Evolutionary conservation across 495 filamentous ascomycete genomes (phyloP), one percentile per base, ranked within the genome.

Genomic region (Immersiella caudata): DNA sequence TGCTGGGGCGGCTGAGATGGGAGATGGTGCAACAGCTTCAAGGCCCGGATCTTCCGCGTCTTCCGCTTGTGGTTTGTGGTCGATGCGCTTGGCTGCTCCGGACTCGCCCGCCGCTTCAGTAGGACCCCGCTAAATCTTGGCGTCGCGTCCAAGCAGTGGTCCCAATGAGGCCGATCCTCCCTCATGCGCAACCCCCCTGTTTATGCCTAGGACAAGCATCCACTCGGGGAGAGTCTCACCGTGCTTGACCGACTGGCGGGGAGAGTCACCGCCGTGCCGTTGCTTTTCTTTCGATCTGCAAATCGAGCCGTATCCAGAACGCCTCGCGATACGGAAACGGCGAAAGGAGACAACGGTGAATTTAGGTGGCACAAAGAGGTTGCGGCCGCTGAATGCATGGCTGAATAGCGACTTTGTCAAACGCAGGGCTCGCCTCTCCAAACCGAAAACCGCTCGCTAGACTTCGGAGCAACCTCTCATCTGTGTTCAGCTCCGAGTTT

Each of bases 391-490:
- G 40, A 46, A 46, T 18, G 40, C 5, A 46, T 46, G 40, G 2
- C 40, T 12, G 5, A 12, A 46, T 46, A 12, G 40, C 16, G 11
- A 46, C 14, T 46, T 46, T 46, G 40, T 46, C 40, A 46, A 46
- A 46, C 40, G 11, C 40, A 46, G 40, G 12, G 11, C 40, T 46
- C 40, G 40, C 40, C 40, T 46, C 11, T 46, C 16, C 4, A 46
- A 46, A 46, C 24, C 24, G 20, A 12, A 46, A 46, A 46, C 24
- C 24, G 20, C 24, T 55, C 26, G 21, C 26, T 59, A 27, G 40
- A 51, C 54, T 52, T 40, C 36, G 52, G 58, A n/a, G 63, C 61
- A 46, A 64, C 66, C 51, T 60, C 55, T 64, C 66, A 68, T 59
- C 58, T n/a, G 25, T 50, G 6, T 67, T 52, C 16, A 54, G 50